Percentiles rank a stretch among this genome's conserved stretches.
These are phyloP conservation scores for Plasmodium vinckei DNA, from an alignment of 169 alveolate genomes.

Conservation along the genomic window DNA sequence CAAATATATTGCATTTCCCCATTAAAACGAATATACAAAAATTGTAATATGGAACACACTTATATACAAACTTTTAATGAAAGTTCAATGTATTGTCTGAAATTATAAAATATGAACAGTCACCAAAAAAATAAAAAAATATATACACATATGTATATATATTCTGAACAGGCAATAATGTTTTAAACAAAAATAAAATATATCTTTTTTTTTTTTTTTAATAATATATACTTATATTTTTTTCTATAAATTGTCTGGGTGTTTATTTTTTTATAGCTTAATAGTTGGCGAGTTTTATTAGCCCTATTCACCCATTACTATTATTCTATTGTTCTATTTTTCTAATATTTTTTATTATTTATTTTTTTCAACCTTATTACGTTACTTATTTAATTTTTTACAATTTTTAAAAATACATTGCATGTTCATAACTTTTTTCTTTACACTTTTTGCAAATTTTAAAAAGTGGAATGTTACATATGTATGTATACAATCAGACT, in stretches of 20 bases:
- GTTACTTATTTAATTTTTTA: not conserved
- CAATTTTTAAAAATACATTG: not conserved
- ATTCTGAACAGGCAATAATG: not conserved
- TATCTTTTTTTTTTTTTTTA: too few relatives aligned
- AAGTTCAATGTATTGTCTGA: too few relatives aligned
- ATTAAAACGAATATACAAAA: too few relatives aligned
- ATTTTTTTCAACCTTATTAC: too few relatives aligned
- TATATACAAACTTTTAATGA: too few relatives aligned
- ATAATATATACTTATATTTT: too few relatives aligned
- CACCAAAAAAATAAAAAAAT: not conserved
- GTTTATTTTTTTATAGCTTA: not conserved
- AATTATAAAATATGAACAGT: not conserved
- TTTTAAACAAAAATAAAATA: not conserved
- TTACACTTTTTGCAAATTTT: not conserved
- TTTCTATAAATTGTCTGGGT: too few relatives aligned
- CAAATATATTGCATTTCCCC: not conserved
- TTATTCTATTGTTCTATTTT: not conserved
- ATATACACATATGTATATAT: too few relatives aligned
- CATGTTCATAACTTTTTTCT: not conserved
- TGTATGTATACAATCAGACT: not conserved
- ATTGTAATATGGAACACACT: too few relatives aligned
- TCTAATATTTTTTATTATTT: not conserved
- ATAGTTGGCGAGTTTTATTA: not conserved
- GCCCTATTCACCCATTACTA: not conserved
- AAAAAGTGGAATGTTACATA: not conserved